Base-by-base conservation (phyloP, 805 yeast species). In the Saturnispora gosingensis region DNA sequence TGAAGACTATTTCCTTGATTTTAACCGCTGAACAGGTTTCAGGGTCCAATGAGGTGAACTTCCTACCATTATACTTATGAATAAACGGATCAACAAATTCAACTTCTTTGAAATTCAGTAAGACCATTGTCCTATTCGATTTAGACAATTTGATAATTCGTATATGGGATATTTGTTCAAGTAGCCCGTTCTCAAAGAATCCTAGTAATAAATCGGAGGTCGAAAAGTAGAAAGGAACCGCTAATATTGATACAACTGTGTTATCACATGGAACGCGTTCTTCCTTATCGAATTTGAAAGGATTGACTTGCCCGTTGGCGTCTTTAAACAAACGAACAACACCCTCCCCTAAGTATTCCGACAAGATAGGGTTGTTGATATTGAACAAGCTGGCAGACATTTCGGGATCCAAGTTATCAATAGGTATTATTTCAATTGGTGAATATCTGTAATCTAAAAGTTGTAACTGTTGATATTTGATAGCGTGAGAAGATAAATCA, bases 41-140 rank as follows among this genome's bases (percentile, higher is more conserved):
- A 0, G 95, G 87, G 60, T 90, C 97, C 85, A 89, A 83, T 7
- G 91, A 80, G 58, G 83, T 88, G 70, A 90, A 89, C 9, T 76
- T 74, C 54, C 76, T 78, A 4, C 95, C 95, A 62, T 89, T 83
- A 60, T 73, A 87, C 28, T 71, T 71, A 43, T 75, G 74, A 57
- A 81, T 81, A 65, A 90, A 90, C 40, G 68, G 70, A n/a, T 77
- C 73, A 0, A 96, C 89, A 36, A 68, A 61, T 1, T 73, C 67
- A 2, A 74, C 61, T 38, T 75, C 75, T 39, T 77, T 72, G 66
- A 89, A 89, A 67, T 89, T 88, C 66, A 90, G 71, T 49, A 89
- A 68, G 2, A 83, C 91, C 77, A 88, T 76, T 59, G 83, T 86
- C 61, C 96, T 59, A 65, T 81, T 80, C 24, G 83, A 79, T 34